Evolutionary conservation across 2,329 filamentous ascomycete genomes (phyloP), one percentile per base, ranked within the genome.

Genomic region (Neofusicoccum sp.): DNA sequence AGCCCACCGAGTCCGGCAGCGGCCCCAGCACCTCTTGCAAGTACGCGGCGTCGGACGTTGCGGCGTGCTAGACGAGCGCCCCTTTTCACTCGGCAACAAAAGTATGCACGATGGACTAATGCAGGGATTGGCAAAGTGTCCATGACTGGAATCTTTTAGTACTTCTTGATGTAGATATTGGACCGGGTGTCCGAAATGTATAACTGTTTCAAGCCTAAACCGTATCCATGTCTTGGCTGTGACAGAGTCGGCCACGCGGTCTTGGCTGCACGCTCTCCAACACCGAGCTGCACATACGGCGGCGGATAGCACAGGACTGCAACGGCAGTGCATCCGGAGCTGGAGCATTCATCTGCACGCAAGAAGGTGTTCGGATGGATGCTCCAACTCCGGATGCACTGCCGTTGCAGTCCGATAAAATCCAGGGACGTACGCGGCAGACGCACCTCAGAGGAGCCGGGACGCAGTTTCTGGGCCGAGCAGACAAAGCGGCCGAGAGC

Each of bases 1-100:
- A 72, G 65, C 70, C 70, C 1, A 68, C 49, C 20, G 70, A 71
- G 67, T 69, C 67, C 26, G 65, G 38, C 58, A 44, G 36, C 30
- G 58, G 58, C 40, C 58, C 58, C 48, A 60, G 58, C 48, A 20
- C 30, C n/a, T 26, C 58, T 24, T 60, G 58, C 58, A 60, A 60
- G 58, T 60, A 53, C 47, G n/a, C 58, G 16, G 24, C 2, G 36
- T 36, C 58, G 1, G 58, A 60, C 40, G 58, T 38, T 14, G 26
- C 24, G 36, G 48, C 38, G 14, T 60, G 58, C 58, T 60, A 60
- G 20, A 20, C 20, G 20, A 60, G 57, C 57, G 30, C 36, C 24
- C 41, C 38, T 6, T n/a, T 7, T 56, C 20, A 4, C 6, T 16
- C 14, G n/a, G 11, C 30, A 11, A 33, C 33, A 54, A 33, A 14